Evolutionary conservation across 208 protist genomes (phyloP).

Genomic region (Acanthamoeba divionensis): DNA sequence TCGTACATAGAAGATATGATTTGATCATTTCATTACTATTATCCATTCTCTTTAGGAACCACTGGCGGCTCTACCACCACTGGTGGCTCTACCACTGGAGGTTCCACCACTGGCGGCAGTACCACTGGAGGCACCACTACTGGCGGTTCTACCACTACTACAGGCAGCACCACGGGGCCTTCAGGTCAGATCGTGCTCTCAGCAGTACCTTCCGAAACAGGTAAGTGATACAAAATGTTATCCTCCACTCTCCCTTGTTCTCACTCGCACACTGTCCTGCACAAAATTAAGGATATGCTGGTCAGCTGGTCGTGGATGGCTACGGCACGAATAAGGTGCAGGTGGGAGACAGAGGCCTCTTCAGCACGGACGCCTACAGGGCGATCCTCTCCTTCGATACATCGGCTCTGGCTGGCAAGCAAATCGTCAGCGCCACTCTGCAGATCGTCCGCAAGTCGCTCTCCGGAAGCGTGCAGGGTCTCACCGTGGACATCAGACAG

Average conservation of each 20-base stretch:
- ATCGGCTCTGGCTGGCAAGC: neutral
- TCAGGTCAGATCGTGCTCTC: neutral
- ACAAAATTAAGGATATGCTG: neutral
- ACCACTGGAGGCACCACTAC: neutral
- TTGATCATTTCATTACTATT: too few relatives aligned
- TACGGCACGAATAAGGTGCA: neutral
- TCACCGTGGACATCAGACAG: slow-evolving; percentile 4
- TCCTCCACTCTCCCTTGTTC: neutral
- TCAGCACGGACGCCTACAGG: neutral
- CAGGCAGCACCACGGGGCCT: neutral
- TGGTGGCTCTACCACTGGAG: too few relatives aligned
- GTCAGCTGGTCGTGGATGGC: neutral
- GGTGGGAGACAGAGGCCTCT: slow-evolving; percentile 10
- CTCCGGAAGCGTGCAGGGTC: neutral
- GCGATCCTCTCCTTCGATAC: slow-evolving; percentile 34
- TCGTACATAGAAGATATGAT: too few relatives aligned
- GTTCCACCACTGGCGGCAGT: too few relatives aligned
- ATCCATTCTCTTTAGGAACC: too few relatives aligned
- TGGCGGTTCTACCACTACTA: neutral
- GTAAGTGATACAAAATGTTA: neutral
- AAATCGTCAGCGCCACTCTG: neutral
- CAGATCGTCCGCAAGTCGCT: slow-evolving; percentile 29
- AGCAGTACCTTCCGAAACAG: neutral
- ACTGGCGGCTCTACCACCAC: too few relatives aligned
- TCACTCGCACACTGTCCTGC: neutral